Base-by-base conservation (phyloP, 176 grass and related monocot species). In the Panicum miliaceum region DNA sequence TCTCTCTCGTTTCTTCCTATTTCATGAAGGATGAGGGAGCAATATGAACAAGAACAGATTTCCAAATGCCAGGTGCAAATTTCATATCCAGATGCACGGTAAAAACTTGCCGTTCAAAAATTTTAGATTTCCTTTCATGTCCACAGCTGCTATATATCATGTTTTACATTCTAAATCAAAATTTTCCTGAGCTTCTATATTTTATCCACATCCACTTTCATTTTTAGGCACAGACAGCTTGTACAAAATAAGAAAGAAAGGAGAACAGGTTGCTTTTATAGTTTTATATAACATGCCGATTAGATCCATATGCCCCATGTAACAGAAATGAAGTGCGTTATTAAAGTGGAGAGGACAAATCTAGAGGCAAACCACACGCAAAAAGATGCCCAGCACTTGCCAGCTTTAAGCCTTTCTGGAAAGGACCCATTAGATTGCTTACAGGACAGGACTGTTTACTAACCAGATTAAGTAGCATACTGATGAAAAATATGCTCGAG, bases 401-500 rank as follows among this genome's bases (percentile, higher is more conserved):
- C 22, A 75, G 20, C 5, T 61, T n/a, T 43, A 68, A 42, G 1
- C 59, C 3, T 52, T 32, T 36, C 25, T 42, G 19, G 80, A 79
- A 62, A 8, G n/a, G 70, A 68, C 46, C 16, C 65, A 50, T 48
- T 34, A 58, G 38, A 47, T 56, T 73, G 45, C 11, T 87, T 68
- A 69, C 18, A 79, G 65, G 18, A 63, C 16, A 79, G 72, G 23
- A 65, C 26, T 19, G 8, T 72, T n/a, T 64, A 36, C n/a, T 12
- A 37, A 20, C 36, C 29, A 32, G 7, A 81, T 4, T 75, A 56
- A 80, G 71, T 19, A 87, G 38, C 14, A 73, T 36, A 58, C 43
- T 84, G 25, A 40, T 23, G 37, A 70, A 42, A 65, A 34, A 81
- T 67, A 65, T 74, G 70, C 19, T 40, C 71, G 8, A 75, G 52